phyloP scores from a whole-genome alignment of 306 rosid genomes.

The Acacia crassicarpa region DNA sequence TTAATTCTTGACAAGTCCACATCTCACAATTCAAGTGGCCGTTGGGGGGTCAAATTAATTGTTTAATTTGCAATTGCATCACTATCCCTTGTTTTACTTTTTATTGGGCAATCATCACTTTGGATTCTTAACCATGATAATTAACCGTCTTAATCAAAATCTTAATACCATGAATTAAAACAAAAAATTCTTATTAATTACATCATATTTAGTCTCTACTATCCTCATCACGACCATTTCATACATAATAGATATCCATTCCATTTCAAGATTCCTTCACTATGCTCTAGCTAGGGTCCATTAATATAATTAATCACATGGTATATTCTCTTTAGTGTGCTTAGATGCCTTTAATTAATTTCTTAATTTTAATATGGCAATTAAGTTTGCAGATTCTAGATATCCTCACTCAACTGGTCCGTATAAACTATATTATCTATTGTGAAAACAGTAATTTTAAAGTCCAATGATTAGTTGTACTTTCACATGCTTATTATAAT shows the following conservation, averaged over 20 bases:
- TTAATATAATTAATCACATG: not conserved
- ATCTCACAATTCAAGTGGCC: constrained; percentile 34
- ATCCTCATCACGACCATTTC: not conserved
- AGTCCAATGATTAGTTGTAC: too few relatives aligned
- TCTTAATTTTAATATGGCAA: not conserved
- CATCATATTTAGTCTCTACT: not conserved
- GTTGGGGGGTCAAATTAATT: constrained; percentile 42
- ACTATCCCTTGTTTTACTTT: not conserved
- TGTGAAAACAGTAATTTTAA: too few relatives aligned
- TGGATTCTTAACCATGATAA: constrained; percentile 4
- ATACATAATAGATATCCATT: not conserved
- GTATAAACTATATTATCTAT: not conserved
- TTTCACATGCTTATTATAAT: too few relatives aligned
- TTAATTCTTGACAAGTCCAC: constrained; percentile 32
- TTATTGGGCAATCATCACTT: constrained; percentile 24
- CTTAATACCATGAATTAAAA: not conserved
- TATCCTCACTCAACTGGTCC: not conserved
- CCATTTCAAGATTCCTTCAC: not conserved
- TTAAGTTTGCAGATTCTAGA: not conserved
- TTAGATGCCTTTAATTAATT: not conserved
- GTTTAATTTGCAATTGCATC: constrained; percentile 12
- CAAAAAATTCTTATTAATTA: not conserved
- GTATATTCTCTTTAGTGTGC: not conserved
- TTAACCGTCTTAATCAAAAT: constrained; percentile 6
- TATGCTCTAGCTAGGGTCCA: not conserved